Base-by-base conservation (phyloP, 2,329 filamentous ascomycete genomes). In the Colletotrichum sp. region DNA sequence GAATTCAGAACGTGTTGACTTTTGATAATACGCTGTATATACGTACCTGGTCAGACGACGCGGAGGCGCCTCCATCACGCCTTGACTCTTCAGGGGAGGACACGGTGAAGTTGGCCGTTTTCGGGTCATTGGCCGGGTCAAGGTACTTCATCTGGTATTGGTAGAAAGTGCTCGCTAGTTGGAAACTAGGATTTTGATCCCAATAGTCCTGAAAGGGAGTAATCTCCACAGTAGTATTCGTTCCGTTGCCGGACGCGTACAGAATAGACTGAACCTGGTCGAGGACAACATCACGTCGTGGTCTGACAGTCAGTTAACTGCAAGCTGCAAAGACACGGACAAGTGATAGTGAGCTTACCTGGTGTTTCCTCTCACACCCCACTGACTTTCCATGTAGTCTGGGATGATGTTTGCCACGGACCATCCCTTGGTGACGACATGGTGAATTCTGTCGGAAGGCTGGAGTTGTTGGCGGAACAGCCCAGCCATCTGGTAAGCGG, bases 401-500 rank as follows among this genome's bases (percentile, higher is more conserved):
- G 67, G 67, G 5, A 69, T 69, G 16, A 69, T 69, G 8, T 69
- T 69, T 38, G 67, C 67, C 0, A 69, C 67, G 31, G 67, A 61
- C 38, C 58, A 61, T 24, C 67, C 67, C 31, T 62, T 51, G n/a
- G 66, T 66, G 29, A 79, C 74, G 9, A 79, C 75, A 47, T 77
- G 74, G 31, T 79, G 78, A 13, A 79, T 75, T 4, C 78, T 65
- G 21, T 78, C 77, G 16, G 76, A 73, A 3, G 76, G 73, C 3
- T 73, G 76, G 13, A 79, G 71, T 58, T 79, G 78, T 29, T 78
- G 78, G 0, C 78, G 74, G 13, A 76, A 72, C n/a, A 79, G 64
- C 2, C 74, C 75, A 24, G 34, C 59, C 59, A 63, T 63, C 59
- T 43, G 33, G 2, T 63, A 63, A 3, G 59, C 59, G 24, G 59